Conservation (phyloP, 2,329 filamentous ascomycete species). For the Juglanconis oblonga region DNA sequence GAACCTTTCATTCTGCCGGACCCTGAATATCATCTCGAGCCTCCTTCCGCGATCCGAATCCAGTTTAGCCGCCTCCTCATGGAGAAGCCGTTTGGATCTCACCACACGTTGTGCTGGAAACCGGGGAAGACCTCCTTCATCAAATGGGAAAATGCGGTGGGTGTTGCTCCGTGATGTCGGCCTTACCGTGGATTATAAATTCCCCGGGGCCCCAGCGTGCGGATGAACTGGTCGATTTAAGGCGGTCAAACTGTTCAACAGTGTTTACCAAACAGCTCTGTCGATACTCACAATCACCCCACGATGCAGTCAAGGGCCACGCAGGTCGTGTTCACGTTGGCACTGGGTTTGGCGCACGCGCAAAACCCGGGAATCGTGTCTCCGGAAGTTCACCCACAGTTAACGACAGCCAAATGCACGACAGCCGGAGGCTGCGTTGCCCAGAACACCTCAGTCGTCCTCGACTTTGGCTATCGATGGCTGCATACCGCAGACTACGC, state of each 20-base stretch:
- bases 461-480: slow-evolving; percentile 37
- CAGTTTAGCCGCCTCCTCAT: not conserved
- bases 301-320: slow-evolving; percentile 1
- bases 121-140: not conserved
- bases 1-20: not conserved
- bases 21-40: not conserved
- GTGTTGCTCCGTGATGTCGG: not conserved
- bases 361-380: slow-evolving; percentile 25
- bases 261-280: no score
- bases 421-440: slow-evolving; percentile 38
- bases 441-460: slow-evolving; percentile 39
- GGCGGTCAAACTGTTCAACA: no score
- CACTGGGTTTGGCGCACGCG: slow-evolving; percentile 21
- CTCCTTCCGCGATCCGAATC: slow-evolving; percentile 10
- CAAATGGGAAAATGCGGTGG: not conserved
- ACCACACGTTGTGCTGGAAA: not conserved
- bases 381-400: slow-evolving; percentile 39
- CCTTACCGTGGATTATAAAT: not conserved
- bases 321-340: not conserved
- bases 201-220: no score
- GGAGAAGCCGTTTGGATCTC: not conserved
- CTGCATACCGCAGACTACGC: slow-evolving; percentile 33
- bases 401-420: slow-evolving; percentile 44
- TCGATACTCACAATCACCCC: not conserved
- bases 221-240: no score